phyloP scores from a whole-genome alignment of 768 basidiomycete species.

The Floccularia luteovirens region DNA sequence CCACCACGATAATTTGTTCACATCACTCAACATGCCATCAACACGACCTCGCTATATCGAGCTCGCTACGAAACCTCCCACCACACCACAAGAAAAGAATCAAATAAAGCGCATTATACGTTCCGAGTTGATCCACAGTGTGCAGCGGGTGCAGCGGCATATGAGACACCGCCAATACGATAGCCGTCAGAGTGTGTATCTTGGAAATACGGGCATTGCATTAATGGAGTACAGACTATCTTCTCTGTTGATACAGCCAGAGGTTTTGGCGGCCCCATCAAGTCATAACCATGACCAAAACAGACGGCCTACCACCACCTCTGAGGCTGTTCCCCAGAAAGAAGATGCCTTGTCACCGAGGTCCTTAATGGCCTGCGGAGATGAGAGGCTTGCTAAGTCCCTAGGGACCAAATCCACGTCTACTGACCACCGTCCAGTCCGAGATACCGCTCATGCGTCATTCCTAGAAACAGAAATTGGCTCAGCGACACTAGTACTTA shows the following conservation, averaged over 20 bases:
- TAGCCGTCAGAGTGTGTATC: slow-evolving; percentile 16
- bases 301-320: too few relatives aligned
- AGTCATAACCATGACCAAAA: too few relatives aligned
- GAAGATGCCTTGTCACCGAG: slow-evolving; percentile 1
- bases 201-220: slow-evolving; percentile 12
- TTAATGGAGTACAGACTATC: slow-evolving; percentile 11
- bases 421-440: slow-evolving; percentile 1
- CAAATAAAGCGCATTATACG: not conserved
- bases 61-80: slow-evolving; percentile 2
- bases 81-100: slow-evolving; percentile 11
- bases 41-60: slow-evolving; percentile 1
- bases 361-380: slow-evolving; percentile 7
- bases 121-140: slow-evolving; percentile 11
- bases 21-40: not conserved
- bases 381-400: slow-evolving; percentile 1
- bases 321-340: slow-evolving; percentile 3
- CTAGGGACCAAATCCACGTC: too few relatives aligned
- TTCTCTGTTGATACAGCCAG: too few relatives aligned
- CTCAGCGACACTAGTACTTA: slow-evolving; percentile 25
- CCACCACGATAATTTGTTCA: not conserved
- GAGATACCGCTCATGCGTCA: slow-evolving; percentile 12
- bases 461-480: slow-evolving; percentile 34
- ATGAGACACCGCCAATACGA: slow-evolving; percentile 6
- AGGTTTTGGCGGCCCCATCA: too few relatives aligned
- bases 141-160: slow-evolving; percentile 14